phyloP scores from a whole-genome alignment of 1,139 yeast species.

The Nadsonia starkeyi-henricii region DNA sequence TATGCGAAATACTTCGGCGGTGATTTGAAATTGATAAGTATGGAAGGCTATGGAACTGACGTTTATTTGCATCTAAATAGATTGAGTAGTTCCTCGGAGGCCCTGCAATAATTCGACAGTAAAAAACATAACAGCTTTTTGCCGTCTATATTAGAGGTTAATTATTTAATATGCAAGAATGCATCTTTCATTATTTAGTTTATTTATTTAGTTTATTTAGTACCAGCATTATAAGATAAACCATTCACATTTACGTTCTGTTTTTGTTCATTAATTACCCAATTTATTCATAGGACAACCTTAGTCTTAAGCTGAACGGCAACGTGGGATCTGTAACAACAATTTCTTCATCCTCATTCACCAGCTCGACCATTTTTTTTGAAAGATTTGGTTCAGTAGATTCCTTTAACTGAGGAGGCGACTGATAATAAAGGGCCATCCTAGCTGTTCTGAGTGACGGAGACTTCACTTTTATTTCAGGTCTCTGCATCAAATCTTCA shows the following conservation, averaged over 20 bases:
- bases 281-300: constrained; percentile 12
- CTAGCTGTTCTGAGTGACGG: constrained; percentile 40
- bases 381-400: constrained; percentile 35
- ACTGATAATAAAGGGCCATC: constrained; percentile 34
- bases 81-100: constrained; percentile 35
- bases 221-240: no score
- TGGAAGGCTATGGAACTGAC: constrained; percentile 94
- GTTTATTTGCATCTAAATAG: constrained; percentile 74
- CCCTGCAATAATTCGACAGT: constrained; percentile 25
- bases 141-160: no score
- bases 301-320: constrained; percentile 31
- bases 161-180: no score
- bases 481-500: constrained; percentile 22
- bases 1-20: constrained; percentile 90
- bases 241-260: neutral
- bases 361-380: constrained; percentile 26
- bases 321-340: constrained; percentile 44
- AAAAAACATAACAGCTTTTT: no score
- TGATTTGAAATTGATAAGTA: constrained; percentile 68
- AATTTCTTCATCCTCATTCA: constrained; percentile 35
- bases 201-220: neutral
- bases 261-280: neutral
- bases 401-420: constrained; percentile 38
- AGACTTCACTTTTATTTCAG: constrained; percentile 29
- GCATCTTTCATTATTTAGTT: neutral